phyloP scores from a whole-genome alignment of 2,329 filamentous ascomycete genomes.

The Talaromyces sp. region DNA sequence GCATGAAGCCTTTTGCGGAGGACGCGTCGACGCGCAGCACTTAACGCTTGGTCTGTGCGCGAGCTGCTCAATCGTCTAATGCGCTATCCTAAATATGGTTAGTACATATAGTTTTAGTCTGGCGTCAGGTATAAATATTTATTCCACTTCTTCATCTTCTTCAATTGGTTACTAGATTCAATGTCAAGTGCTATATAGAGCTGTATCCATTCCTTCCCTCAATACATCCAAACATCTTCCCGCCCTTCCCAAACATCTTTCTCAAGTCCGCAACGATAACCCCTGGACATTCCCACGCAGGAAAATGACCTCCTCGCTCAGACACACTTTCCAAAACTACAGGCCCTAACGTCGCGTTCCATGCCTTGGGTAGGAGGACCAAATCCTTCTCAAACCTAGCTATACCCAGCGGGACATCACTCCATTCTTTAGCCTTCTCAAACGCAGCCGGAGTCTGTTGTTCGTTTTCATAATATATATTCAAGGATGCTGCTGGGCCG shows the following conservation, averaged over 20 bases:
- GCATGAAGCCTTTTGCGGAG: constrained; percentile 8
- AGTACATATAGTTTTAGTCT: not conserved
- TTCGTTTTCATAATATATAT: not conserved
- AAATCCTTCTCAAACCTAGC: constrained; percentile 2
- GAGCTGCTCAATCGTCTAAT: not conserved
- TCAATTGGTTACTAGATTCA: not conserved
- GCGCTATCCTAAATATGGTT: not conserved
- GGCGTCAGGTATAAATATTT: too few relatives aligned
- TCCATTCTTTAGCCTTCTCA: not conserved
- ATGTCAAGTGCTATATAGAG: not conserved
- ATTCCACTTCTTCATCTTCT: too few relatives aligned
- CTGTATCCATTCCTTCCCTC: not conserved
- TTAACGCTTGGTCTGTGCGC: constrained; percentile 37
- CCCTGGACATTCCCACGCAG: constrained; percentile 5
- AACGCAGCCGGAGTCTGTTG: not conserved
- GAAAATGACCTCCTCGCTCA: constrained; percentile 5
- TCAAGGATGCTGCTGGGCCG: not conserved
- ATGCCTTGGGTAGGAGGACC: constrained; percentile 1
- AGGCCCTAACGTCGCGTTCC: constrained; percentile 5
- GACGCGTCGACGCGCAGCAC: constrained; percentile 35
- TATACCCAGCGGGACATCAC: not conserved
- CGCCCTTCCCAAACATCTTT: not conserved
- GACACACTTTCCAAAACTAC: constrained; percentile 5
- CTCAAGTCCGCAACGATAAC: not conserved
- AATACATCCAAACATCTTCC: not conserved